Evolutionary conservation across 164 flowering plant species (phyloP).

Genomic region (Amborella trichopoda): DNA sequence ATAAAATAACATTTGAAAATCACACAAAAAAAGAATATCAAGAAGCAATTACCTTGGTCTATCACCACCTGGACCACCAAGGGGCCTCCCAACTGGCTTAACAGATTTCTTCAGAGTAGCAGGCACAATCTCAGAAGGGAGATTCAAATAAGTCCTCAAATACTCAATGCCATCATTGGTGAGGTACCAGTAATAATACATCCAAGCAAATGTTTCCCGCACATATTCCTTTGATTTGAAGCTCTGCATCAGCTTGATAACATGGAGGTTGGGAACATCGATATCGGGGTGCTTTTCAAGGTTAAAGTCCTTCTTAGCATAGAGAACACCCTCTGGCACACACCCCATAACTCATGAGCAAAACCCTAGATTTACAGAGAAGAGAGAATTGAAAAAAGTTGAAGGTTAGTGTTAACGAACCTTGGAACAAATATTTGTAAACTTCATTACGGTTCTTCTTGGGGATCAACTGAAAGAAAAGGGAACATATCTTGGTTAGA

Average conservation of each 20-base stretch:
- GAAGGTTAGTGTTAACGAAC: conserved; percentile 6
- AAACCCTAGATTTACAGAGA: neutral
- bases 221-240: conserved; percentile 37
- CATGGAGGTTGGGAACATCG: conserved; percentile 40
- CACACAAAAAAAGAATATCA: neutral
- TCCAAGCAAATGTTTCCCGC: conserved; percentile 32
- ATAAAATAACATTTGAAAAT: neutral
- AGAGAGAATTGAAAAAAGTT: neutral
- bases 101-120: conserved; percentile 36
- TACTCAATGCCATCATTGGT: conserved; percentile 31
- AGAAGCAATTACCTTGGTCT: neutral
- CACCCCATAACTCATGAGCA: neutral
- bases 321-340: conserved; percentile 29
- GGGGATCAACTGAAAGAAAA: conserved; percentile 29
- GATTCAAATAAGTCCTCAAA: conserved; percentile 23
- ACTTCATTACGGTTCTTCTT: conserved; percentile 53
- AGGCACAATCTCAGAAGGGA: conserved; percentile 42
- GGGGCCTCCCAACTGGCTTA: conserved; percentile 27
- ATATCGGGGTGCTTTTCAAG: conserved; percentile 39
- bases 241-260: conserved; percentile 42
- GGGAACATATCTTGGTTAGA: too few species aligned
- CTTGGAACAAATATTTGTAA: conserved; percentile 55
- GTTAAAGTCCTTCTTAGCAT: conserved; percentile 39
- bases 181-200: conserved; percentile 33
- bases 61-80: conserved; percentile 11